Conservation (phyloP, 352 stramenopile genomes). For the Pythium graminicola region DNA sequence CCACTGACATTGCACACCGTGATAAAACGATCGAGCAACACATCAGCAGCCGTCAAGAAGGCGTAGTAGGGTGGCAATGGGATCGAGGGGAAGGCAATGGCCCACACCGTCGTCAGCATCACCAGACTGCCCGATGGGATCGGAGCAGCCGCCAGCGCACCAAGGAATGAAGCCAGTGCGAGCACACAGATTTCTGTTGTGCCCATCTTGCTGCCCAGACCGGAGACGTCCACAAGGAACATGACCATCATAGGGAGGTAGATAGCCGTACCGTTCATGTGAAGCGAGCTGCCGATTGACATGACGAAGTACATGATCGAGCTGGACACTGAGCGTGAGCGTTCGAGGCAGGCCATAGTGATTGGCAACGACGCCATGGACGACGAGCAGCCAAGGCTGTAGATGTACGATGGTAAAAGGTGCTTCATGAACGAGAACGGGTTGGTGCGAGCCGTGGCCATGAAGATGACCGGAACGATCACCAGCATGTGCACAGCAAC, state of each 20-base stretch:
- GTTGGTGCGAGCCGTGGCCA: conserved; percentile 52
- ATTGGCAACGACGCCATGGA: conserved; percentile 66
- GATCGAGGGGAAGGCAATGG: conserved; percentile 46
- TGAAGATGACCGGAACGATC: conserved; percentile 50
- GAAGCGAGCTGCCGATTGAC: conserved; percentile 52
- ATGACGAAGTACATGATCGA: conserved; percentile 71
- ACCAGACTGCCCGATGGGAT: conserved; percentile 51
- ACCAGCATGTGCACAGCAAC: conserved; percentile 60
- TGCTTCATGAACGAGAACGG: conserved; percentile 69
- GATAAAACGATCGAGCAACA: conserved; percentile 64
- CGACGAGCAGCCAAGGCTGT: conserved; percentile 63
- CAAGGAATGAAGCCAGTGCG: conserved; percentile 53
- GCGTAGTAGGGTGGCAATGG: conserved; percentile 52
- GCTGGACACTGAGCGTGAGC: conserved; percentile 41
- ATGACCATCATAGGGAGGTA: conserved; percentile 71
- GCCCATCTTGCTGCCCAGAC: conserved; percentile 31
- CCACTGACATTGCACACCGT: conserved; percentile 72
- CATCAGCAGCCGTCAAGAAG: conserved; percentile 59
- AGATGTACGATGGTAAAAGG: conserved; percentile 63
- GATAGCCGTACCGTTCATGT: conserved; percentile 73
- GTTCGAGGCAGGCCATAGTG: conserved; percentile 56
- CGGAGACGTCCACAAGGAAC: conserved; percentile 58
- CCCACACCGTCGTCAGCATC: conserved; percentile 67
- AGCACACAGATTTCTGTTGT: conserved; percentile 36
- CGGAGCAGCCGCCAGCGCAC: conserved; percentile 49